phyloP scores from a whole-genome alignment of 2,329 filamentous ascomycete genomes.

The Aspergillus sojae region DNA sequence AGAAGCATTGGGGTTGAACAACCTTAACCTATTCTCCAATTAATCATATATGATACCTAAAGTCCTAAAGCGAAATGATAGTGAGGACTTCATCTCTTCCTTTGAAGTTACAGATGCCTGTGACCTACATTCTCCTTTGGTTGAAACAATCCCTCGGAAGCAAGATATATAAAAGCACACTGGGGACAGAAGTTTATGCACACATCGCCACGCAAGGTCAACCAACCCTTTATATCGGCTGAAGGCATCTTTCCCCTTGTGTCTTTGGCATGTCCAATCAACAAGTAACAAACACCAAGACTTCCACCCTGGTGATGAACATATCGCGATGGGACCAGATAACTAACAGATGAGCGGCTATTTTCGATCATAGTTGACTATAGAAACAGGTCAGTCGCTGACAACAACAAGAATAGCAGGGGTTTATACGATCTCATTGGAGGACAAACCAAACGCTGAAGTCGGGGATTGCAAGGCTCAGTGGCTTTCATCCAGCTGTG shows the following conservation, averaged over 20 bases:
- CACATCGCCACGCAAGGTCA: no score
- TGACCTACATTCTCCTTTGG: no score
- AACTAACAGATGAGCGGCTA: background rate
- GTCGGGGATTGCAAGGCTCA: conserved; percentile 29
- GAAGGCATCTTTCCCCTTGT: conserved; percentile 23
- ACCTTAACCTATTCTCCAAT: no score
- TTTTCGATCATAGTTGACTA: background rate
- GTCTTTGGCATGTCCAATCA: conserved; percentile 22
- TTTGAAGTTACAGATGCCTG: no score
- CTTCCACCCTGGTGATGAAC: background rate
- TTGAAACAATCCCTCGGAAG: no score
- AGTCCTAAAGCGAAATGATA: no score
- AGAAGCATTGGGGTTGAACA: no score
- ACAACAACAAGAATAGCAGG: background rate
- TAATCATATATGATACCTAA: background rate
- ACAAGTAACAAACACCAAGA: conserved; percentile 12
- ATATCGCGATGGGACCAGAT: conserved; percentile 1
- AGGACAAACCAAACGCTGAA: conserved; percentile 29
- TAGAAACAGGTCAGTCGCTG: background rate
- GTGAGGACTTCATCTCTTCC: no score
- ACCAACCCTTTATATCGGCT: no score
- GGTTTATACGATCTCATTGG: conserved; percentile 20
- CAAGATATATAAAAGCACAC: no score
- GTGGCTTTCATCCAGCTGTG: conserved; percentile 15
- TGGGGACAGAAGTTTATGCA: no score